Conservation (phyloP, 805 yeast species). For the Lachancea mirantina region DNA sequence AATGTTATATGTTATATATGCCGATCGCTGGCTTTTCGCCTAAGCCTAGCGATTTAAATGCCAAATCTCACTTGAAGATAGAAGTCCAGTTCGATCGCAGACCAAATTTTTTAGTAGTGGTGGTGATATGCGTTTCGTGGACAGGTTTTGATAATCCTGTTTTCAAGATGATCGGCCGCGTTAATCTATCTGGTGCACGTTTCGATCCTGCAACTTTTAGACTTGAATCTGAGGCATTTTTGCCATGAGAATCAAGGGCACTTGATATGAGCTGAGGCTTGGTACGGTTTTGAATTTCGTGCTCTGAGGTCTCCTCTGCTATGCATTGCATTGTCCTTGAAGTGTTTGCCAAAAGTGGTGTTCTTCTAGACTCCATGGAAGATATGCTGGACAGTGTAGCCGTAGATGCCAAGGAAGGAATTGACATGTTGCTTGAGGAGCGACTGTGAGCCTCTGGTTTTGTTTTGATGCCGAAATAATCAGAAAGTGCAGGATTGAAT, state of each 20-base stretch:
- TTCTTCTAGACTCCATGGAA: slow-evolving; percentile 16
- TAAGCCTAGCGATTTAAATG: no score
- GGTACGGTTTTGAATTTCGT: slow-evolving; percentile 1
- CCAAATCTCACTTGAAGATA: slow-evolving; percentile 15
- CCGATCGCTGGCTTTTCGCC: no score
- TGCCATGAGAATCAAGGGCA: no score
- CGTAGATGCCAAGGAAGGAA: slow-evolving; percentile 38
- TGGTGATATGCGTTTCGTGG: neutral
- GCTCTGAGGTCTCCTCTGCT: slow-evolving; percentile 9
- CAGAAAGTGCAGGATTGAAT: slow-evolving; percentile 19
- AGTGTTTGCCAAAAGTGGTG: slow-evolving; percentile 9
- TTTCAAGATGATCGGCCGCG: slow-evolving; percentile 17
- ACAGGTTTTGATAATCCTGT: slow-evolving; percentile 12
- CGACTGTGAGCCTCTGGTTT: slow-evolving; percentile 22
- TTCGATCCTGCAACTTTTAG: neutral
- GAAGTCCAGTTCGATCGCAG: slow-evolving; percentile 18
- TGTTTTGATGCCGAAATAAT: slow-evolving; percentile 12
- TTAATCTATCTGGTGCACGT: slow-evolving; percentile 5
- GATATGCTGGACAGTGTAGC: slow-evolving; percentile 30
- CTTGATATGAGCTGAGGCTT: no score
- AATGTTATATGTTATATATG: no score
- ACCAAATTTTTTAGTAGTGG: slow-evolving; percentile 4
- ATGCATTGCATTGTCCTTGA: slow-evolving; percentile 12
- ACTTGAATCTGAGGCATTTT: neutral
- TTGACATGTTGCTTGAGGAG: slow-evolving; percentile 29